Percentiles rank a stretch among this genome's conserved stretches.
phyloP scores from a whole-genome alignment of 2,329 filamentous ascomycete species.

The Penicillium sp. region DNA sequence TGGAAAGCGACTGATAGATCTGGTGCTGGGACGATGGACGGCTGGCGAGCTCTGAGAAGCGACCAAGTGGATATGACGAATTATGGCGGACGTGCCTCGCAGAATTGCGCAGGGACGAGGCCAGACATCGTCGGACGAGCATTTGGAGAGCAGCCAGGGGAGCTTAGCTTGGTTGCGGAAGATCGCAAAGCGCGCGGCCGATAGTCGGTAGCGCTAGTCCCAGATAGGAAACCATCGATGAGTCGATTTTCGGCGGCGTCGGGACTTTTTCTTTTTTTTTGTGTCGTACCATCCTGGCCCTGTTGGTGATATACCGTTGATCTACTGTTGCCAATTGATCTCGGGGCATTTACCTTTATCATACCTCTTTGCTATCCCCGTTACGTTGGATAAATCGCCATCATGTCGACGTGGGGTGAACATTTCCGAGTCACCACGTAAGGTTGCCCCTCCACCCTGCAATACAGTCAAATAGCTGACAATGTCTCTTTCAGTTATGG shows the following conservation, averaged over 20 bases:
- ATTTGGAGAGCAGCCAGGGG: constrained; percentile 24
- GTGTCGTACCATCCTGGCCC: constrained; percentile 1
- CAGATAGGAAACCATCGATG: constrained; percentile 26
- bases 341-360: neutral
- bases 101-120: constrained; percentile 15
- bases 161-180: constrained; percentile 5
- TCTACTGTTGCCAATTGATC: neutral
- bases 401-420: constrained; percentile 85
- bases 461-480: constrained; percentile 13
- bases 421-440: constrained; percentile 83
- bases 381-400: constrained; percentile 28
- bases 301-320: neutral
- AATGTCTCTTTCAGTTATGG: constrained; percentile 58
- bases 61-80: constrained; percentile 33
- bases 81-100: constrained; percentile 27
- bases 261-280: constrained; percentile 5
- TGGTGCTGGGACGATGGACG: constrained; percentile 52
- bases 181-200: constrained; percentile 16
- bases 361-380: constrained; percentile 4
- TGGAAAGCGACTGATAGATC: constrained; percentile 69
- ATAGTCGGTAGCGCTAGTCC: constrained; percentile 32
- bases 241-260: constrained; percentile 23
- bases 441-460: constrained; percentile 34
- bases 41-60: constrained; percentile 38
- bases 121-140: constrained; percentile 26